Evolutionary conservation across 2,329 filamentous ascomycete species (phyloP), one percentile per base, ranked within the genome.

Genomic region (Penicillium sp.): DNA sequence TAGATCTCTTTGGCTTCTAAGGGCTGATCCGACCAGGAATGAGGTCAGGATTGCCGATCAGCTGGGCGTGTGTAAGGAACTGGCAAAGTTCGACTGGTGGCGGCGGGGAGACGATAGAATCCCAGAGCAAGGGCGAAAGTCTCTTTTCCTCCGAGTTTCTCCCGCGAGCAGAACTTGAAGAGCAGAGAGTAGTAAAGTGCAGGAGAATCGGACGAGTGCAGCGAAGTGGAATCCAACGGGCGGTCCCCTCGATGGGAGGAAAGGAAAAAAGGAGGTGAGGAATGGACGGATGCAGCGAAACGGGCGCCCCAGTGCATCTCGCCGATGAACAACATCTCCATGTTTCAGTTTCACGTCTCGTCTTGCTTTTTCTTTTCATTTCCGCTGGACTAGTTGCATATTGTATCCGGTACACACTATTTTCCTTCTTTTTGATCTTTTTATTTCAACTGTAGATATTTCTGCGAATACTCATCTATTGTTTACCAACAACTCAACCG

Each of bases 251-350:
- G 40, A 18, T n/a, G 27, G 17, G 5, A 21, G 18, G 23, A 18
- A 33, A 26, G 27, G 24, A 29, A 37, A 48, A 56, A 54, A 50
- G 46, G 48, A 58, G 46, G 46, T 46, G 52, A 52, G 51, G 57
- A 62, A 60, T 62, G 57, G 57, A 53, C 60, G 61, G 56, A 59
- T 56, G 59, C 61, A 63, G 56, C 44, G 34, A 27, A 52, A 44
- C 7, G 37, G 34, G 39, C 15, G 33, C 40, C 49, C 32, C 44
- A 44, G 36, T 44, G 45, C 44, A 42, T 30, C 39, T 43, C 42
- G 32, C 46, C 51, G 26, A 45, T 27, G 30, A n/a, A n/a, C n/a
- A 52, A 20, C 45, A 49, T 44, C 20, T 20, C 34, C 26, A 34
- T 47, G 51, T 54, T 54, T 54, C 51, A 54, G 41, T 24, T 37